These are phyloP conservation scores for Cordyceps pruinosa DNA, from an alignment of 2,329 filamentous ascomycete species.

Conservation along the genomic window DNA sequence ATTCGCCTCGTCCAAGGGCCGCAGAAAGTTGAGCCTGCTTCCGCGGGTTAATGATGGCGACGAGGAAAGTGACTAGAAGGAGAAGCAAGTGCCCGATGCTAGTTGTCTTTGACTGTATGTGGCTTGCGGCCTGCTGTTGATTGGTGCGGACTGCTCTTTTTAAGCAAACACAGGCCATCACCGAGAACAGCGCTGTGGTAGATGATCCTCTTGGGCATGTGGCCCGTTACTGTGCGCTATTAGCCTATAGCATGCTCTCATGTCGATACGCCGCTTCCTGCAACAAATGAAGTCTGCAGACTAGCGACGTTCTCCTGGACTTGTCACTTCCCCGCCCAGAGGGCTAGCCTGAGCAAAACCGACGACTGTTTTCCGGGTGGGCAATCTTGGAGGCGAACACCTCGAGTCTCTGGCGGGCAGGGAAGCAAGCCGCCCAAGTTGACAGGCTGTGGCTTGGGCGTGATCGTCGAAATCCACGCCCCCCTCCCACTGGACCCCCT, in stretches of 20 bases:
- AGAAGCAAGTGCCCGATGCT: neutral
- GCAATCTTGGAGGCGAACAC: neutral
- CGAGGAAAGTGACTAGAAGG: too few species aligned
- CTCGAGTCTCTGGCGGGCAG: neutral
- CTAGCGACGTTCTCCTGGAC: neutral
- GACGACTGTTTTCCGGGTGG: neutral
- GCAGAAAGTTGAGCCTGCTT: neutral
- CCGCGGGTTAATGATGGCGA: neutral
- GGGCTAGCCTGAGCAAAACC: neutral
- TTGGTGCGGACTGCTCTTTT: neutral
- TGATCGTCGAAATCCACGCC: constrained; percentile 2
- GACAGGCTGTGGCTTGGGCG: neutral
- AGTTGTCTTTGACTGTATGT: neutral
- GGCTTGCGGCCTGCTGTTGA: neutral
- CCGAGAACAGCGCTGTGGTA: neutral
- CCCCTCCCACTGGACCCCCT: constrained; percentile 3
- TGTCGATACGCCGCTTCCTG: neutral
- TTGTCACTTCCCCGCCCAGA: neutral
- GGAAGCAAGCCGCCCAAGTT: neutral
- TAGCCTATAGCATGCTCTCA: neutral
- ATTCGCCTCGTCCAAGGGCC: neutral
- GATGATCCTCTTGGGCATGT: neutral
- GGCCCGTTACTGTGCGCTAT: neutral
- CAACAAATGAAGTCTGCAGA: neutral
- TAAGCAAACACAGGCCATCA: neutral